Conservation (phyloP, 1,284 basidiomycete genomes). For the Ustilago loliicola region DNA sequence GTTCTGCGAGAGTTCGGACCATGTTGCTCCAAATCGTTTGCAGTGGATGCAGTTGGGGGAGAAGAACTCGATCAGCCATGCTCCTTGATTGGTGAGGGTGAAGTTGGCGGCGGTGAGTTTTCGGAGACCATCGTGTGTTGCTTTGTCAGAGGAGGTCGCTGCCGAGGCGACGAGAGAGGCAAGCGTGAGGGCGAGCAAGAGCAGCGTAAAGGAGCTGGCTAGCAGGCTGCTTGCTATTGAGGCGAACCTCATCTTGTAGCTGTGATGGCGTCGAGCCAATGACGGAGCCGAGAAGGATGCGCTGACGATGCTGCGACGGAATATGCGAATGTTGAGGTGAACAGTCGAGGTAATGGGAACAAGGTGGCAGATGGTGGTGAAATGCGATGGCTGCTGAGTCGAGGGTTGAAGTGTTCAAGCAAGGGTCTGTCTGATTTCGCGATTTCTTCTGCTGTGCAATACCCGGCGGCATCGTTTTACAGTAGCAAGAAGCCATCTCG, state of each 20-base stretch:
- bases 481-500: too few relatives aligned
- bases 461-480: too few relatives aligned
- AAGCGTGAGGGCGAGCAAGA: constrained; percentile 13
- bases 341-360: too few relatives aligned
- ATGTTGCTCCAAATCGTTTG: constrained; percentile 82
- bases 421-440: too few relatives aligned
- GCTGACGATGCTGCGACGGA: too few relatives aligned
- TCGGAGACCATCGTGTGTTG: constrained; percentile 52
- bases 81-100: constrained; percentile 52
- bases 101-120: constrained; percentile 62
- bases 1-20: constrained; percentile 78
- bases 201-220: constrained; percentile 11
- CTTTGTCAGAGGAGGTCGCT: constrained; percentile 28
- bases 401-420: too few relatives aligned
- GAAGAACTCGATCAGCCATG: constrained; percentile 69
- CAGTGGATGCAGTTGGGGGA: constrained; percentile 85
- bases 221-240: constrained; percentile 25
- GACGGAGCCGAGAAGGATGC: too few relatives aligned
- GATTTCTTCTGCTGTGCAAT: too few relatives aligned
- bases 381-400: too few relatives aligned
- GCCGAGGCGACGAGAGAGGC: constrained; percentile 16
- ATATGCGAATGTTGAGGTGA: too few relatives aligned
- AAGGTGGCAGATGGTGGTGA: too few relatives aligned
- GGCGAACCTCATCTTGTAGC: constrained; percentile 23
- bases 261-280: neutral